Evolutionary conservation across 1,139 yeast genomes (phyloP).

Genomic region (Arxiozyma slooffiae): DNA sequence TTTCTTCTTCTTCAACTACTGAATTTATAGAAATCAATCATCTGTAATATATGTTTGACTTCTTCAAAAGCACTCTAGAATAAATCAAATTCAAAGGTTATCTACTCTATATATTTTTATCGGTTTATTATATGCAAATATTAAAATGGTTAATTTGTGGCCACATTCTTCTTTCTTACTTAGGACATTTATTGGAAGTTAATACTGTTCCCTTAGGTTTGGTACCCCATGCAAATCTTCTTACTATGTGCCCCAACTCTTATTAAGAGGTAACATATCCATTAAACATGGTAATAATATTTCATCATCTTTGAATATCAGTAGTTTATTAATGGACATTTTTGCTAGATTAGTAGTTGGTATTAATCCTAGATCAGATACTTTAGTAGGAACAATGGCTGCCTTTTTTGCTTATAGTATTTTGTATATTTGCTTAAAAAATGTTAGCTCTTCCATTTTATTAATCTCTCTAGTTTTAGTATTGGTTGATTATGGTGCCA

Average conservation of each 20-base stretch:
- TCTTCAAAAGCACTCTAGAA: background rate
- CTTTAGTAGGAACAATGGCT: constrained; percentile 44
- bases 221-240: constrained; percentile 71
- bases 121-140: background rate
- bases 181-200: constrained; percentile 21
- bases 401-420: constrained; percentile 36
- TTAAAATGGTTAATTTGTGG: background rate
- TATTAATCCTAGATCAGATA: constrained; percentile 41
- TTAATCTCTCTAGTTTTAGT: constrained; percentile 42
- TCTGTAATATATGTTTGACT: background rate
- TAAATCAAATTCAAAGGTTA: no score
- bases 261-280: constrained; percentile 46
- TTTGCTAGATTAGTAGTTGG: constrained; percentile 63
- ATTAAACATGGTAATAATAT: constrained; percentile 55
- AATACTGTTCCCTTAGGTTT: constrained; percentile 37
- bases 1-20: no score
- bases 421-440: constrained; percentile 32
- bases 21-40: no score
- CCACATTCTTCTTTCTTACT: background rate
- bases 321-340: constrained; percentile 58
- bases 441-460: constrained; percentile 26
- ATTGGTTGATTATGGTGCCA: constrained; percentile 55
- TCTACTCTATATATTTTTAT: background rate
- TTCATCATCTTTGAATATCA: constrained; percentile 52
- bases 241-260: constrained; percentile 61